phyloP scores from a whole-genome alignment of 495 filamentous ascomycete genomes.

The Usnea hakonensis region DNA sequence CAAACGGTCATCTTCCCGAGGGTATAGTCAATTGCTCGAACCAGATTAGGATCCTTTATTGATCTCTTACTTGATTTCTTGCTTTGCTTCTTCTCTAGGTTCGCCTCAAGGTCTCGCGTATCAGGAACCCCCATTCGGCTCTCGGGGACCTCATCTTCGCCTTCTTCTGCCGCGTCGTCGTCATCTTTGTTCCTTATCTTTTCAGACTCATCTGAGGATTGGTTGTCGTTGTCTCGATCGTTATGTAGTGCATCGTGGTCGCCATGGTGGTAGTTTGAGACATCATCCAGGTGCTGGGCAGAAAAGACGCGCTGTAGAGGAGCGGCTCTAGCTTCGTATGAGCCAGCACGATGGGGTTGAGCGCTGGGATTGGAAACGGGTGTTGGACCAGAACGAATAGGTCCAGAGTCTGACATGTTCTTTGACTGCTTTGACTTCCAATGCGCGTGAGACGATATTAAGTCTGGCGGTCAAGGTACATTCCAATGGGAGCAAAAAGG shows the following conservation, averaged over 20 bases:
- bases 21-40: not conserved
- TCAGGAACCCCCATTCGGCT: constrained; percentile 24
- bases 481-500: not conserved
- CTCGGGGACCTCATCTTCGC: constrained; percentile 23
- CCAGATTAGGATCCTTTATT: constrained; percentile 31
- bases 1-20: not conserved
- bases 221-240: not conserved
- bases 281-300: constrained; percentile 33
- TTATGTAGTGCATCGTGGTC: not conserved
- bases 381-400: constrained; percentile 6
- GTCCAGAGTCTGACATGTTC: not conserved
- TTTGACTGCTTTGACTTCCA: not conserved
- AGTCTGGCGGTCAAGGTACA: not conserved
- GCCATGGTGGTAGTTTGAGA: constrained; percentile 31
- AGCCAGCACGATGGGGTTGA: not conserved
- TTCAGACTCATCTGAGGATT: constrained; percentile 12
- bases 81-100: constrained; percentile 22
- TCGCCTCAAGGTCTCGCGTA: constrained; percentile 29
- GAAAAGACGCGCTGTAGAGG: constrained; percentile 28
- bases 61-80: constrained; percentile 25
- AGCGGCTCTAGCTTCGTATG: not conserved
- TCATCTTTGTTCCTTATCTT: constrained; percentile 17
- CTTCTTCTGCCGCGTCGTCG: constrained; percentile 14
- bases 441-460: not conserved
- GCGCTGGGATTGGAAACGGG: not conserved